phyloP scores from a whole-genome alignment of 2,329 filamentous ascomycete genomes.

The Corynespora cassiicola region DNA sequence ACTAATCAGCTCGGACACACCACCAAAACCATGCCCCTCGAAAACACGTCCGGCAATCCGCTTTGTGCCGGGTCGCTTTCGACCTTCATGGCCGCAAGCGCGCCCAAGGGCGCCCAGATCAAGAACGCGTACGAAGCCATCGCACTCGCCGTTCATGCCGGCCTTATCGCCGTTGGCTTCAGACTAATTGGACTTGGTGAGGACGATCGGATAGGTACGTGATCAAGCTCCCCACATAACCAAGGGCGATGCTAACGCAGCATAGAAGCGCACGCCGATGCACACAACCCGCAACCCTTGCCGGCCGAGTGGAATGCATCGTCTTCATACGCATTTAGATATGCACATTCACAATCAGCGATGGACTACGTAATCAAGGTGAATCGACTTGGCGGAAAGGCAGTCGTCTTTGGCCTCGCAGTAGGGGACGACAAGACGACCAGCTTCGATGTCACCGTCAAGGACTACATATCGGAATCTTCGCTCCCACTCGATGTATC shows the following conservation, averaged over 20 bases:
- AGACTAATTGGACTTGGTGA: conserved; percentile 83
- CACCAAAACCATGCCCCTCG: conserved; percentile 28
- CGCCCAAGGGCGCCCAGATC: conserved; percentile 54
- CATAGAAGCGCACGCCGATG: conserved; percentile 63
- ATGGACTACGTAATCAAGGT: conserved; percentile 85
- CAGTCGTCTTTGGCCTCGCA: conserved; percentile 81
- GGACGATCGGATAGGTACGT: conserved; percentile 73
- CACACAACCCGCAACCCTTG: conserved; percentile 66
- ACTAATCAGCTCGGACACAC: not conserved
- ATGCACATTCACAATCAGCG: conserved; percentile 83
- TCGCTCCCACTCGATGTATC: conserved; percentile 60
- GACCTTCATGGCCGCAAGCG: conserved; percentile 50
- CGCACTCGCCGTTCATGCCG: conserved; percentile 83
- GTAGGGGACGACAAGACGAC: conserved; percentile 82
- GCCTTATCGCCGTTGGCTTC: conserved; percentile 81
- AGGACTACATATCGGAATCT: conserved; percentile 75
- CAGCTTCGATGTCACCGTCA: conserved; percentile 74
- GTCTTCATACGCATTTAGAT: conserved; percentile 79
- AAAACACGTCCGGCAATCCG: conserved; percentile 47
- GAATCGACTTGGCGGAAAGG: conserved; percentile 80
- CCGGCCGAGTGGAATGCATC: conserved; percentile 82
- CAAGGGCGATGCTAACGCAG: conserved; percentile 23
- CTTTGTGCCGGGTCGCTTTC: conserved; percentile 52
- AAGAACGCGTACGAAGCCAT: conserved; percentile 81
- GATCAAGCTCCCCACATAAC: conserved; percentile 1